These are phyloP conservation scores for Candida quercuum DNA, from an alignment of 805 yeast species.

Conservation along the genomic window DNA sequence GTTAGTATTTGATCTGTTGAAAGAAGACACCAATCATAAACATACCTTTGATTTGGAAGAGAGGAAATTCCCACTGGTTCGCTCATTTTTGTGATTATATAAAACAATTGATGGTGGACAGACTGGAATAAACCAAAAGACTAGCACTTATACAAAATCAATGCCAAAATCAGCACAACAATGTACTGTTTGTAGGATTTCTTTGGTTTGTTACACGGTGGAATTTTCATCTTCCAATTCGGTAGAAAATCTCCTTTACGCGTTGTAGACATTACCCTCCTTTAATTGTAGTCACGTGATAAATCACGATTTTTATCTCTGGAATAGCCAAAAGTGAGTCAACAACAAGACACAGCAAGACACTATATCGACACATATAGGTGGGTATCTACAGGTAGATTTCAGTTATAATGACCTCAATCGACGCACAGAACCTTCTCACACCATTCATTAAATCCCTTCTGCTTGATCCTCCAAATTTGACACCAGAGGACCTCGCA, in stretches of 20 bases:
- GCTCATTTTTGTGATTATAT: too few relatives aligned
- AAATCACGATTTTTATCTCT: not conserved
- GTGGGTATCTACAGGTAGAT: too few relatives aligned
- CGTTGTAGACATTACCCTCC: too few relatives aligned
- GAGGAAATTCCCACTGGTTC: slow-evolving; percentile 26
- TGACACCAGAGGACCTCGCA: slow-evolving; percentile 61
- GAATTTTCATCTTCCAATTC: not conserved
- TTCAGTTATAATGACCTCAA: too few relatives aligned
- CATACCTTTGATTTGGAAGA: slow-evolving; percentile 26
- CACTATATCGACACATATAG: too few relatives aligned
- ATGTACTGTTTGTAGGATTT: not conserved
- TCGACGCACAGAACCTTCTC: slow-evolving; percentile 13
- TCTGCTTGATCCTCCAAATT: slow-evolving; percentile 50
- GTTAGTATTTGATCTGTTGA: slow-evolving; percentile 5
- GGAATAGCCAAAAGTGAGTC: too few relatives aligned
- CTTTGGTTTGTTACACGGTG: not conserved
- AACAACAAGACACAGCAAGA: too few relatives aligned
- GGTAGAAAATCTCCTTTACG: not conserved
- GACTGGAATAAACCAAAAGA: too few relatives aligned
- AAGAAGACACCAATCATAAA: not conserved
- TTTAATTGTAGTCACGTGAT: not conserved
- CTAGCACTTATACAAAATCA: too few relatives aligned
- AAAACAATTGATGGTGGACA: too few relatives aligned
- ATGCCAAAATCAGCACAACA: too few relatives aligned
- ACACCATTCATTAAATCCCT: slow-evolving; percentile 65